Base-by-base conservation (phyloP, 768 basidiomycete genomes). In the Leccinum arenicola region DNA sequence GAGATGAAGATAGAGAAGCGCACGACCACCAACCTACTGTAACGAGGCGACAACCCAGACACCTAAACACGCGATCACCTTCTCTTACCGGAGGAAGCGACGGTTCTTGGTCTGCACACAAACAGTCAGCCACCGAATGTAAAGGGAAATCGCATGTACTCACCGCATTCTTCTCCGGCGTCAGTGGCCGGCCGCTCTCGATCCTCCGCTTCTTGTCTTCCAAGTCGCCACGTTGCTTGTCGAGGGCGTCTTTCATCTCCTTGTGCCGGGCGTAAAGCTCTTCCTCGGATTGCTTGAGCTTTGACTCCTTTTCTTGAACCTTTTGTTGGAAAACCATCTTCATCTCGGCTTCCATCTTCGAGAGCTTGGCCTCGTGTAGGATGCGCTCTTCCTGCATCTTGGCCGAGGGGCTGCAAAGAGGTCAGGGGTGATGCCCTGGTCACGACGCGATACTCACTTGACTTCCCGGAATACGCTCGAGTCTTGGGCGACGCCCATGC, bases 251-350 rank as follows among this genome's bases (percentile, higher is more conserved):
- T 80, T 98, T 99, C 97, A 99, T 98, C 76, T 99, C 97, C 75
- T 93, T 89, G 82, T 99, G 97, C 60, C 96, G 88, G 59, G 95
- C 91, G 73, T 99, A 99, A 17, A 99, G 84, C 79, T 98, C 97
- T 78, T 98, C 97, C 77, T 99, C 97, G 55, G 91, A 93, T 76
- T 98, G 97, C 80, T 98, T 98, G 73, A 99, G 83, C 77, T 98
- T 98, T 64, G 93, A 85, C 74, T 99, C 97, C 82, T 99, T 98
- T 75, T 99, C 97, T 74, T 95, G 93, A 56, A 99, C 97, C 76
- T 99, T 99, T 77, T 98, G 97, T 73, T 95, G 95, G 94, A 99
- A 99, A 68, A 99, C 97, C 93, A 96, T 94, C 86, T 98, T 98
- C 97, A 99, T 99, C 82, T 98, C 97, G 57, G 95, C 91, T 79